Conservation (phyloP, 768 basidiomycete genomes). For the Pleurotus sapidus region DNA sequence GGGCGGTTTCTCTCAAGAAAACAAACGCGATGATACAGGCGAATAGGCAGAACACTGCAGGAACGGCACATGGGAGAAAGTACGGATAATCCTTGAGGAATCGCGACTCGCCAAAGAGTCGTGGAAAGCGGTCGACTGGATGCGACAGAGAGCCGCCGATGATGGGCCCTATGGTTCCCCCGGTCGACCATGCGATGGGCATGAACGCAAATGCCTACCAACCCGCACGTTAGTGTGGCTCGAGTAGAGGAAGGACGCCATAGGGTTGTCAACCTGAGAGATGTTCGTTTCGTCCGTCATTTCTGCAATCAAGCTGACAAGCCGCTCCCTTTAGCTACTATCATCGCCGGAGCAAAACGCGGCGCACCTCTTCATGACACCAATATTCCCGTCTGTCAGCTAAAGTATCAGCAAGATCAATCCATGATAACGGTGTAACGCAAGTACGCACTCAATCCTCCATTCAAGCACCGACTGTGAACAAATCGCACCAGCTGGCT, state of each 20-base stretch:
- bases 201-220: slow-evolving; percentile 36
- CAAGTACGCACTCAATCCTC: slow-evolving; percentile 41
- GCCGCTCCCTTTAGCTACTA: slow-evolving; percentile 1
- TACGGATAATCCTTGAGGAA: slow-evolving; percentile 54
- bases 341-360: too few relatives aligned
- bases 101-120: slow-evolving; percentile 33
- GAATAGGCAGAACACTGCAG: slow-evolving; percentile 43
- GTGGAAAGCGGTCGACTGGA: slow-evolving; percentile 48
- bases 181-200: slow-evolving; percentile 27
- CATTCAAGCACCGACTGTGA: slow-evolving; percentile 45
- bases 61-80: slow-evolving; percentile 52
- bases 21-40: slow-evolving; percentile 39
- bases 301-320: slow-evolving; percentile 45
- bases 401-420: neutral
- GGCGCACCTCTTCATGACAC: slow-evolving; percentile 39
- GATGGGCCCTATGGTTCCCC: slow-evolving; percentile 31
- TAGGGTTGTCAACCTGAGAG: slow-evolving; percentile 15
- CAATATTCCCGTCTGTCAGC: slow-evolving; percentile 27
- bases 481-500: neutral
- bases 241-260: neutral
- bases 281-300: slow-evolving; percentile 56
- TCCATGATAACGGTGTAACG: neutral
- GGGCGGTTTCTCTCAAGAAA: slow-evolving; percentile 39
- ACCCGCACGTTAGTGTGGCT: neutral
- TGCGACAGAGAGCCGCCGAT: slow-evolving; percentile 51